Evolutionary conservation across 2,329 filamentous ascomycete genomes (phyloP).

Genomic region (Xylaria arbuscula): DNA sequence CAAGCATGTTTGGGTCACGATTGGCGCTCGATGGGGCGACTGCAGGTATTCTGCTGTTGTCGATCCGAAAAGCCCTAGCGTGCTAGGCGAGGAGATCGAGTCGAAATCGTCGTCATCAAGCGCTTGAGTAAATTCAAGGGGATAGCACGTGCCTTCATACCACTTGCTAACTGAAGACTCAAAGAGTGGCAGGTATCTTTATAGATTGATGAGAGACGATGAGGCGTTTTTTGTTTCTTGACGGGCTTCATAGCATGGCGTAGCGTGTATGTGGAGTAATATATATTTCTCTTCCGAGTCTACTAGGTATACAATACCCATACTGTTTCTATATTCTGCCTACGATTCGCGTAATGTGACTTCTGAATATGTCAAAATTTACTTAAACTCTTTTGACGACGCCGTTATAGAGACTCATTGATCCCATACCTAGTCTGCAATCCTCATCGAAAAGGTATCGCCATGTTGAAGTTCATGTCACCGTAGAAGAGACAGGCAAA

Average conservation of each 20-base stretch:
- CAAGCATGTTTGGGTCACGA: constrained; percentile 76
- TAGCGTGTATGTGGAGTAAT: constrained; percentile 39
- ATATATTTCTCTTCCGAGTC: constrained; percentile 27
- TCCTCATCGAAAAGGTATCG: not conserved
- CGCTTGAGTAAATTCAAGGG: constrained; percentile 16
- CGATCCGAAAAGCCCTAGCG: constrained; percentile 64
- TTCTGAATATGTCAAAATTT: not conserved
- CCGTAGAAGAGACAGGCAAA: not conserved
- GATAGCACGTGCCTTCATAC: not conserved
- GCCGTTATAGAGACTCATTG: no score
- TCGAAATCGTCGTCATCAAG: constrained; percentile 48
- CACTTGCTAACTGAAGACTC: not conserved
- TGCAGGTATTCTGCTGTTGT: constrained; percentile 65
- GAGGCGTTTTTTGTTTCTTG: constrained; percentile 29
- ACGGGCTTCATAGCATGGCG: constrained; percentile 36
- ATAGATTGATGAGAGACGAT: constrained; percentile 39
- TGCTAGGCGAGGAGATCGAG: constrained; percentile 66
- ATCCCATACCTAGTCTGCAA: not conserved
- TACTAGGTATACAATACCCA: constrained; percentile 25
- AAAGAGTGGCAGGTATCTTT: constrained; percentile 2
- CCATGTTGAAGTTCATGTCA: not conserved
- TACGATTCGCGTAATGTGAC: not conserved
- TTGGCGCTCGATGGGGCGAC: constrained; percentile 72
- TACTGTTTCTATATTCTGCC: constrained; percentile 1
- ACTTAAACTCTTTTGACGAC: not conserved